Evolutionary conservation across 2,329 filamentous ascomycete species (phyloP), one percentile per base, ranked within the genome.

Genomic region (Talaromyces sp.): DNA sequence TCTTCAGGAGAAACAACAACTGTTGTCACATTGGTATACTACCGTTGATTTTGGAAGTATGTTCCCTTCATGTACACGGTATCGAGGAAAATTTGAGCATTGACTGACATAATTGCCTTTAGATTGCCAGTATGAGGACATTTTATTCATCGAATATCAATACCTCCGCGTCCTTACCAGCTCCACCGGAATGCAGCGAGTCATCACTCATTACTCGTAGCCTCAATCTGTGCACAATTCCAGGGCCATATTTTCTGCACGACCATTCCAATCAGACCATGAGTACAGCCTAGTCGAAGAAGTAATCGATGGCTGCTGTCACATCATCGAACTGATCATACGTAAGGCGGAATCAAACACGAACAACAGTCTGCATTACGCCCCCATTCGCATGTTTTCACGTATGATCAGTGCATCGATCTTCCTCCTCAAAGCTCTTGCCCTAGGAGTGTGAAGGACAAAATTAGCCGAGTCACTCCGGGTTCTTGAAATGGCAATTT

Each of bases 111-210:
- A 13, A 19, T 22, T 25, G 10, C 19, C 11, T 15, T 5, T 25
- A 22, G 45, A 15, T 22, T 25, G 45, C 25, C 45, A 7, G 2
- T 47, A 47, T 13, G 19, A 15, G n/a, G 45, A 47, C 11, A 13
- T 82, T 67, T 74, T 86, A 0, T 80, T 80, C 10, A 84, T 86
- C 25, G 84, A 86, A 66, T 86, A 81, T 66, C 75, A 80, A 65
- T 80, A 80, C 62, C 78, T 80, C 37, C 75, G 77, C 25, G 78
- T 80, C 2, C 81, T 78, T 72, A 78, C 73, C 54, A 78, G 75
- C 64, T 77, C 74, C 62, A 77, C 86, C 7, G 83, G 83, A 5
- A 83, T 86, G 73, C 84, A 86, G 70, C 59, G 59, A 25, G 84
- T 84, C 2, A 80, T 86, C 3, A 82, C 85, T 2, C 84, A 85